A percentile compares a stretch with the other conserved stretches of the same genome.
phyloP scores from a whole-genome alignment of 257 asterid species.

The Ballota nigra region DNA sequence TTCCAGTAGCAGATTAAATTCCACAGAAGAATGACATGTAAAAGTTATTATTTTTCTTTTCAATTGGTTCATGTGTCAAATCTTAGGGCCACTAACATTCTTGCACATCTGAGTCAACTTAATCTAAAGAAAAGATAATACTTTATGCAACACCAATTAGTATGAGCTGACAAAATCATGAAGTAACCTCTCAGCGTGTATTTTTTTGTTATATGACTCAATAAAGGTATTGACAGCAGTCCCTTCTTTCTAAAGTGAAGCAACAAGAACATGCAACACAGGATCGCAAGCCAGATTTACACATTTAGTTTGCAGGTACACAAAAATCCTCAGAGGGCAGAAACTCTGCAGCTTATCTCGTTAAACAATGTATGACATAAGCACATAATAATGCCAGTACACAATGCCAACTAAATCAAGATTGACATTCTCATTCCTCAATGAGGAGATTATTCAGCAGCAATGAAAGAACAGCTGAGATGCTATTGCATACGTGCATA shows the following conservation, averaged over 20 bases:
- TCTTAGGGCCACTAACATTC: neutral
- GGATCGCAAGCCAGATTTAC: neutral
- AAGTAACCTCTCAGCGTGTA: neutral
- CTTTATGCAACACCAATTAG: neutral
- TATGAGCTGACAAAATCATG: neutral
- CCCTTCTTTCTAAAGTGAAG: neutral
- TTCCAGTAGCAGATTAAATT: neutral
- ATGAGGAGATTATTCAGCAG: neutral
- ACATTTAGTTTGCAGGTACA: neutral
- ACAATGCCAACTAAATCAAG: neutral
- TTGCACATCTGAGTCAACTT: neutral
- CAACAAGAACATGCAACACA: neutral
- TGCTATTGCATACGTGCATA: neutral
- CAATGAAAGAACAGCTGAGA: neutral
- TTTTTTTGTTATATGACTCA: neutral
- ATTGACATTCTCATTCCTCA: neutral
- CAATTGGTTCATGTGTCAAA: conserved; percentile 1
- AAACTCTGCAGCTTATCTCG: neutral
- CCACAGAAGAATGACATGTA: neutral
- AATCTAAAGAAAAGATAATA: neutral
- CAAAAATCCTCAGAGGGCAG: neutral
- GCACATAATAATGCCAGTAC: neutral
- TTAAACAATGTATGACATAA: neutral
- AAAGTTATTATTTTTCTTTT: neutral
- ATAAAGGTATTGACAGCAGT: neutral